A percentile compares a stretch with the other conserved stretches of the same genome.
phyloP scores from a whole-genome alignment of 768 basidiomycete species.

The Calocera cornea region DNA sequence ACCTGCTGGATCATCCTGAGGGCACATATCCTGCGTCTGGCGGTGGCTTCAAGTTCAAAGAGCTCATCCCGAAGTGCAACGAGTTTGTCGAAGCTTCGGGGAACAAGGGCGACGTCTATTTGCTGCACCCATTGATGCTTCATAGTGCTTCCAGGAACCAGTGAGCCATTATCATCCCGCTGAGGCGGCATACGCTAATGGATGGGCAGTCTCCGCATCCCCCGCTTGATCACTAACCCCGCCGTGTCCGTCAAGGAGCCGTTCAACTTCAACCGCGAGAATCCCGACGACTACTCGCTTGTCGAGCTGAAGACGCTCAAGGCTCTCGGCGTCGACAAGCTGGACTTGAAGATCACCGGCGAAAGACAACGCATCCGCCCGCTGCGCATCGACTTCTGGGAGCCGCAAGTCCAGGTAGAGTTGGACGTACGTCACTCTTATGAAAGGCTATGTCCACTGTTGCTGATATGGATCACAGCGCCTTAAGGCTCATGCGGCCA shows the following conservation, averaged over 20 bases:
- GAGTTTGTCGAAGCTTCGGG: constrained; percentile 13
- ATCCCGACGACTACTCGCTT: constrained; percentile 32
- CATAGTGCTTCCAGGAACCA: constrained; percentile 11
- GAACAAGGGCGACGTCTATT: not conserved
- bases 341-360: constrained; percentile 36
- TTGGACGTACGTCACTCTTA: not conserved
- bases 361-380: constrained; percentile 39
- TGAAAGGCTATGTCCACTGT: not conserved
- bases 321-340: constrained; percentile 36
- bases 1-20: constrained; percentile 16
- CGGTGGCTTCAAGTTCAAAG: constrained; percentile 32
- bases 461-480: not conserved
- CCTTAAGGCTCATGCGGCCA: not conserved
- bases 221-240: constrained; percentile 52
- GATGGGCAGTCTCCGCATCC: constrained; percentile 38
- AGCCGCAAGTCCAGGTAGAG: constrained; percentile 9
- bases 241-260: constrained; percentile 43
- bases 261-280: constrained; percentile 37
- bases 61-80: constrained; percentile 22
- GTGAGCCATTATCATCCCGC: constrained; percentile 45
- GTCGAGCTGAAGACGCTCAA: constrained; percentile 47
- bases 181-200: constrained; percentile 48
- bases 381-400: constrained; percentile 30
- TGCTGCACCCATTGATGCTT: constrained; percentile 1
- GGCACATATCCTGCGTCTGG: constrained; percentile 12